Evolutionary conservation across 129 eudicot species (phyloP).

Genomic region (Centaurea solstitialis): DNA sequence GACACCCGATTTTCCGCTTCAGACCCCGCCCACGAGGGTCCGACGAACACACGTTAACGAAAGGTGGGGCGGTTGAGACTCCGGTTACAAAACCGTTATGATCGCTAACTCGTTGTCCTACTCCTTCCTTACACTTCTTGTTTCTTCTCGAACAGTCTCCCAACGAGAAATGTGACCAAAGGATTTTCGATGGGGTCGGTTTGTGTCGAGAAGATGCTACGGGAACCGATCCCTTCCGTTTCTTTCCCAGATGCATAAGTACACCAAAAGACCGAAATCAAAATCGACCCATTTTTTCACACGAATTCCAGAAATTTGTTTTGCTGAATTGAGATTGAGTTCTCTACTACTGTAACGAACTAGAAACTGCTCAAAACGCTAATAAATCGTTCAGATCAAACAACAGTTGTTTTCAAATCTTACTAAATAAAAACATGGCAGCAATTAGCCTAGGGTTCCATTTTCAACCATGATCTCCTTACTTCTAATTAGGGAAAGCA

Average conservation of each 20-base stretch:
- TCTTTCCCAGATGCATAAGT: slow-evolving; percentile 37
- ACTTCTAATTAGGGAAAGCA: slow-evolving; percentile 3
- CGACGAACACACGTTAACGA: slow-evolving; percentile 29
- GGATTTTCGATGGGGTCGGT: background rate
- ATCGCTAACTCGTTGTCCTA: background rate
- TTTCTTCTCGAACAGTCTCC: slow-evolving; percentile 36
- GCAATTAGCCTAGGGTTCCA: background rate
- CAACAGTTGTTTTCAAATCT: background rate
- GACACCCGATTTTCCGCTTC: slow-evolving; percentile 57
- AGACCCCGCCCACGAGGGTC: slow-evolving; percentile 53
- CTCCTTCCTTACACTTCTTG: slow-evolving; percentile 47
- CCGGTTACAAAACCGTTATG: slow-evolving; percentile 23
- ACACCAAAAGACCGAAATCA: background rate
- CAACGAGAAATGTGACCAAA: slow-evolving; percentile 40
- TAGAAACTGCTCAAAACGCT: background rate
- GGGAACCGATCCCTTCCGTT: slow-evolving; percentile 38
- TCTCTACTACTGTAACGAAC: background rate
- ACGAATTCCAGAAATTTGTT: slow-evolving; percentile 14
- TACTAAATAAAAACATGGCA: background rate
- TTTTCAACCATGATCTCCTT: background rate
- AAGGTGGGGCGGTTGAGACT: slow-evolving; percentile 43
- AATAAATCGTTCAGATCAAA: background rate
- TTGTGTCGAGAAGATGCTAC: background rate
- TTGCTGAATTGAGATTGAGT: slow-evolving; percentile 9
- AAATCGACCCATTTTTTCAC: background rate